Evolutionary conservation across 805 yeast genomes (phyloP), one percentile per base, ranked within the genome.

Genomic region (Barnettozyma populi): DNA sequence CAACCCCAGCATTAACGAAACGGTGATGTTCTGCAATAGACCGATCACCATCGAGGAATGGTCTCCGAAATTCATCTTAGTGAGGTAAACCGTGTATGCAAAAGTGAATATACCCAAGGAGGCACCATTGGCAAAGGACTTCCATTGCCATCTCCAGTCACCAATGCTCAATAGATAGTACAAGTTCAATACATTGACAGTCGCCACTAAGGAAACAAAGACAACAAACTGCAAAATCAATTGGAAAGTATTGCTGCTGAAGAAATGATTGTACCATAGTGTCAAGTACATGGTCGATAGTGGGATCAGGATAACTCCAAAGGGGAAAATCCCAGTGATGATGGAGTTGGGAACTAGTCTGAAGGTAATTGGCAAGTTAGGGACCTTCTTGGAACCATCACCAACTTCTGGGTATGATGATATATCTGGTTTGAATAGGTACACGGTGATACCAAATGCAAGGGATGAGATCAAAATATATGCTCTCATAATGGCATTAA

Each of bases 91-190:
- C 1, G 64, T 50, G 49, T 62, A 61, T 2, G 46, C 20, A 42
- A 63, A 63, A 1, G 60, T 43, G 43, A 54, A 61, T 5, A 54
- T 20, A 19, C 64, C 66, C 18, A 61, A 48, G n/a, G 61, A 50
- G 6, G 52, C 42, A 4, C 66, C 66, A 46, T 55, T 54, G 9
- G 53, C 29, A 52, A 63, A 53, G 2, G 59, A 47, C 20, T 52
- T 49, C 66, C 66, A 61, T 7, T 54, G 56, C 67, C 67, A 63
- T 39, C 55, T 57, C 65, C 66, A 61, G 39, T 61, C 57, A 16
- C 66, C 66, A 18, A 55, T 51, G 24, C 57, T 45, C 11, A 62
- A 43, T 11, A 57, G 49, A 24, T 61, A 51, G 41, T 59, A 56
- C 27, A 59, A 41, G 48, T 59, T 57, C 39, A 63, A 29, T 2